A percentile compares a stretch with the other conserved stretches of the same genome.
Evolutionary conservation across 176 grass and related monocot genomes (phyloP).

Genomic region (Oryza officinalis): DNA sequence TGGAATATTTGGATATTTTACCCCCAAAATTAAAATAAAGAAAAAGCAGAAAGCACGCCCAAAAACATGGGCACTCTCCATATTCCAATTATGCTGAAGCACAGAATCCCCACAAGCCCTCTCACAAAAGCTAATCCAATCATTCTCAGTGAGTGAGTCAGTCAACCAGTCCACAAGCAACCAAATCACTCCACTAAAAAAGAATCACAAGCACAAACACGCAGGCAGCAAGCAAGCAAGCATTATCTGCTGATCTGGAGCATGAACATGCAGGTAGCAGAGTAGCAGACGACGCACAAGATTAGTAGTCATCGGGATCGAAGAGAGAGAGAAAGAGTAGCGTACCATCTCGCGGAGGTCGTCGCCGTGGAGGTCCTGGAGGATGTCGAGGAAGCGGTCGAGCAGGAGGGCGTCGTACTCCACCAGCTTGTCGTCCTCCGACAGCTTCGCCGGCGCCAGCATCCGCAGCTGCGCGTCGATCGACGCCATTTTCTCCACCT

Average conservation of each 20-base stretch:
- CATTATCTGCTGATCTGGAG: too few relatives aligned
- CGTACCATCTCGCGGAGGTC: slow-evolving; percentile 60
- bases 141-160: neutral
- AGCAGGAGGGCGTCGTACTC: slow-evolving; percentile 76
- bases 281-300: neutral
- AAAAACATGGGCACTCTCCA: neutral
- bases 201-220: neutral
- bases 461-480: slow-evolving; percentile 70
- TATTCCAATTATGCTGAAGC: neutral
- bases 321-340: neutral
- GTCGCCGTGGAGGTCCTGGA: slow-evolving; percentile 63
- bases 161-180: neutral
- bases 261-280: too few relatives aligned
- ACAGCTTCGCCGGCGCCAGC: slow-evolving; percentile 59
- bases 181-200: neutral
- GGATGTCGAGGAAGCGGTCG: slow-evolving; percentile 74
- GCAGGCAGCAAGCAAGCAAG: neutral
- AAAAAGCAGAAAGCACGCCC: neutral
- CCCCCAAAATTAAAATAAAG: neutral
- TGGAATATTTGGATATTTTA: neutral
- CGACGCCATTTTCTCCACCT: slow-evolving; percentile 61
- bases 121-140: neutral
- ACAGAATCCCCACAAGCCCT: neutral
- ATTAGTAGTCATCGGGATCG: neutral
- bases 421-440: slow-evolving; percentile 70